Conservation (phyloP, 768 basidiomycete genomes). For the Brasilioporus rufonigricans region DNA sequence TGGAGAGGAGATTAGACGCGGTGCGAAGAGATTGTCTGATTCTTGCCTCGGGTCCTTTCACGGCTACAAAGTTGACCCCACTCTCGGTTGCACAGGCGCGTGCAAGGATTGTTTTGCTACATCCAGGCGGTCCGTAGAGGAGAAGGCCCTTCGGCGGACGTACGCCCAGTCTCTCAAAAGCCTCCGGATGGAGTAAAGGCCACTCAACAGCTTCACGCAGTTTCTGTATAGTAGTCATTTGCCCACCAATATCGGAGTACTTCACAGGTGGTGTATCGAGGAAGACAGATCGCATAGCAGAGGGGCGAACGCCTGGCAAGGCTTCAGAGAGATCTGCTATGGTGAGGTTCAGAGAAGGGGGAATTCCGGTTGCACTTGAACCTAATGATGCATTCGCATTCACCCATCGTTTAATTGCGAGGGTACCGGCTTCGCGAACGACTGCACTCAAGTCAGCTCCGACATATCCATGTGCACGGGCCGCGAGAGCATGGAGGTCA, state of each 20-base stretch:
- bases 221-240: slow-evolving; percentile 75
- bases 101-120: slow-evolving; percentile 92
- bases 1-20: slow-evolving; percentile 32
- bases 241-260: slow-evolving; percentile 91
- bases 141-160: slow-evolving; percentile 86
- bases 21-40: not conserved
- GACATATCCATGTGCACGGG: slow-evolving; percentile 91
- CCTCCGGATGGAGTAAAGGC: slow-evolving; percentile 85
- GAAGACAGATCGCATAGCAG: slow-evolving; percentile 92
- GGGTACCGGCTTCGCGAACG: slow-evolving; percentile 88
- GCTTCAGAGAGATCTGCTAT: slow-evolving; percentile 65
- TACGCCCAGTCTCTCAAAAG: slow-evolving; percentile 85
- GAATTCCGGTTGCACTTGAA: slow-evolving; percentile 4
- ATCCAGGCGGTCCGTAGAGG: slow-evolving; percentile 95
- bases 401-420: slow-evolving; percentile 85
- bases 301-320: slow-evolving; percentile 80
- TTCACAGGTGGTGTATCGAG: slow-evolving; percentile 79
- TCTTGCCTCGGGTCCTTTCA: slow-evolving; percentile 93
- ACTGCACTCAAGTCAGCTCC: slow-evolving; percentile 94
- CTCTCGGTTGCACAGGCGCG: slow-evolving; percentile 92
- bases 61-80: slow-evolving; percentile 93
- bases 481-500: slow-evolving; percentile 66
- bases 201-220: slow-evolving; percentile 92
- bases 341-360: slow-evolving; percentile 42
- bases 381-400: slow-evolving; percentile 19